These are phyloP conservation scores for Populus nigra DNA, from an alignment of 345 rosid species.

Conservation along the genomic window DNA sequence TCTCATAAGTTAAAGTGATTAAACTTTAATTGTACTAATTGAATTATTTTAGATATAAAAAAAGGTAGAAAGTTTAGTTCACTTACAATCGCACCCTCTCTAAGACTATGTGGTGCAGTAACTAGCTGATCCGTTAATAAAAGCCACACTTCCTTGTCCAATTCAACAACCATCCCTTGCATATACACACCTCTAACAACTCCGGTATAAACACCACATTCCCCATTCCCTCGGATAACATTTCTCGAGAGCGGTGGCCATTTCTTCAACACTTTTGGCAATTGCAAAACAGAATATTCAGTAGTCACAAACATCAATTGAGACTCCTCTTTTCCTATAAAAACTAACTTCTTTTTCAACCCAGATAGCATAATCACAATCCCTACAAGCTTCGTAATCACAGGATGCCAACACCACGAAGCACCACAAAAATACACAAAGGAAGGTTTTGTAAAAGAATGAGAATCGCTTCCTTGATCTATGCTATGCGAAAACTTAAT, in stretches of 20 bases:
- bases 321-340: constrained; percentile 47
- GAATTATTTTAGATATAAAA: neutral
- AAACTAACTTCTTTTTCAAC: constrained; percentile 67
- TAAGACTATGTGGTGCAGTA: constrained; percentile 56
- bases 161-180: constrained; percentile 77
- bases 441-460: constrained; percentile 40
- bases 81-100: constrained; percentile 80
- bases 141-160: constrained; percentile 86
- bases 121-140: constrained; percentile 58
- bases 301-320: constrained; percentile 55
- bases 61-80: neutral
- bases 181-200: constrained; percentile 58
- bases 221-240: constrained; percentile 40
- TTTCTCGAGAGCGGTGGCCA: constrained; percentile 17
- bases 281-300: constrained; percentile 50
- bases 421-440: constrained; percentile 62
- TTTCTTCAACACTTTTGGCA: constrained; percentile 35
- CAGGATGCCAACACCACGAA: constrained; percentile 71
- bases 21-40: neutral
- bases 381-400: constrained; percentile 60
- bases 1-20: neutral
- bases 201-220: constrained; percentile 64
- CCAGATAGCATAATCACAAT: constrained; percentile 43
- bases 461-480: constrained; percentile 13
- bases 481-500: constrained; percentile 1